These are phyloP conservation scores for Collybiopsis luxurians DNA, from an alignment of 768 basidiomycete species.

Conservation along the genomic window DNA sequence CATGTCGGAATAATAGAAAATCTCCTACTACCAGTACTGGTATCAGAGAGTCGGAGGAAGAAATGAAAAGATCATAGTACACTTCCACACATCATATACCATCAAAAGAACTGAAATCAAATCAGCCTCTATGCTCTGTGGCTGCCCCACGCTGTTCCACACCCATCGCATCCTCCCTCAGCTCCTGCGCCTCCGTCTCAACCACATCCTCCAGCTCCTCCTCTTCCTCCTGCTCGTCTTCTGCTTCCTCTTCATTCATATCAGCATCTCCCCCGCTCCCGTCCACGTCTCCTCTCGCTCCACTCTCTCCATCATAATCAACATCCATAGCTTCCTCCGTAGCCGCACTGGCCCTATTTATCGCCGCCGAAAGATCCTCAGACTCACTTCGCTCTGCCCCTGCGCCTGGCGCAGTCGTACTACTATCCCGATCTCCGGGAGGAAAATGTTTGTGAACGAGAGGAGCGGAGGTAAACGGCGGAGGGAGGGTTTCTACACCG, in stretches of 20 bases:
- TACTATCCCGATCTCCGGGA: slow-evolving; percentile 17
- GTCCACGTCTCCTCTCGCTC: too few relatives aligned
- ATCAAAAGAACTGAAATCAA: too few relatives aligned
- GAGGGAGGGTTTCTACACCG: slow-evolving; percentile 18
- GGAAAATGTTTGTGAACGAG: slow-evolving; percentile 8
- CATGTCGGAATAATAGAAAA: too few relatives aligned
- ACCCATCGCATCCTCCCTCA: slow-evolving; percentile 33
- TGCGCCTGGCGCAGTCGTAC: too few relatives aligned
- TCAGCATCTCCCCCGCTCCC: too few relatives aligned
- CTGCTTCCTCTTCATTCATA: slow-evolving; percentile 25
- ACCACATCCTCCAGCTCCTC: slow-evolving; percentile 41
- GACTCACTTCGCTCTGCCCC: too few relatives aligned
- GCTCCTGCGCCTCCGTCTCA: slow-evolving; percentile 42
- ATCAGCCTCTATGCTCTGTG: background rate
- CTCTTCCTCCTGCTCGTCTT: slow-evolving; percentile 30
- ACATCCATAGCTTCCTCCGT: too few relatives aligned
- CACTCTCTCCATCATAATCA: too few relatives aligned
- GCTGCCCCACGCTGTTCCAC: slow-evolving; percentile 26
- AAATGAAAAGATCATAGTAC: too few relatives aligned
- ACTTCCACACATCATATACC: too few relatives aligned
- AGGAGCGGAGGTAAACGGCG: slow-evolving; percentile 29
- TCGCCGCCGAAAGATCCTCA: slow-evolving; percentile 32
- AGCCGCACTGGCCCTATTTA: slow-evolving; percentile 21
- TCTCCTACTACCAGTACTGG: too few relatives aligned
- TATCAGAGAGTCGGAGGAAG: too few relatives aligned